phyloP scores from a whole-genome alignment of 257 asterid genomes.

The Eucommia ulmoides region DNA sequence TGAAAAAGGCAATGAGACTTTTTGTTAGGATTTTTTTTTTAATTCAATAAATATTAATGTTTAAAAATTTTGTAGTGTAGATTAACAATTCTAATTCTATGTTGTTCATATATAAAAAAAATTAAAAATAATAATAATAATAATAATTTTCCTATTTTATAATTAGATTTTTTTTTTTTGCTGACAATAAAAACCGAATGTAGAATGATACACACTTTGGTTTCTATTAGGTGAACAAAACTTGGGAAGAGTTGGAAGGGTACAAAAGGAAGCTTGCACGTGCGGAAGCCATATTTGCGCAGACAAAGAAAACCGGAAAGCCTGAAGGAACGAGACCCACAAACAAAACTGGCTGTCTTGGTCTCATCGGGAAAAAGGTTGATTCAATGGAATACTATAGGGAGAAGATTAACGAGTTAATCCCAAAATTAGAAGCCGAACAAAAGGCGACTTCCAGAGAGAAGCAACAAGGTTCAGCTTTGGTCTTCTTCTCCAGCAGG shows the following conservation, averaged over 20 bases:
- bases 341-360: conserved; percentile 58
- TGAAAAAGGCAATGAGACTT: too few relatives aligned
- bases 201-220: too few relatives aligned
- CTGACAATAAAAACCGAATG: too few relatives aligned
- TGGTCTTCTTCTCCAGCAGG: conserved; percentile 69
- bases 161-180: too few relatives aligned
- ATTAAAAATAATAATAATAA: too few relatives aligned
- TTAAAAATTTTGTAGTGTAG: too few relatives aligned
- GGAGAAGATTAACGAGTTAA: conserved; percentile 48
- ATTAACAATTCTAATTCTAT: too few relatives aligned
- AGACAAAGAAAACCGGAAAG: conserved; percentile 32
- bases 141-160: too few relatives aligned
- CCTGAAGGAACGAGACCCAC: conserved; percentile 64
- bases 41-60: too few relatives aligned
- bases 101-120: too few relatives aligned
- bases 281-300: conserved; percentile 50
- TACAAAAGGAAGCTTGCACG: conserved; percentile 68
- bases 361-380: conserved; percentile 69
- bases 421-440: conserved; percentile 51
- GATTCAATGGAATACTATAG: conserved; percentile 69
- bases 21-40: too few relatives aligned
- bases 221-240: conserved; percentile 46
- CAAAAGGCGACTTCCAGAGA: conserved; percentile 65
- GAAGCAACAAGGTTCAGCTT: conserved; percentile 59
- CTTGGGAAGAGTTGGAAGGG: conserved; percentile 60